These are phyloP conservation scores for Oropetium thomaeum DNA, from an alignment of 176 grass and related monocot genomes.

Conservation along the genomic window DNA sequence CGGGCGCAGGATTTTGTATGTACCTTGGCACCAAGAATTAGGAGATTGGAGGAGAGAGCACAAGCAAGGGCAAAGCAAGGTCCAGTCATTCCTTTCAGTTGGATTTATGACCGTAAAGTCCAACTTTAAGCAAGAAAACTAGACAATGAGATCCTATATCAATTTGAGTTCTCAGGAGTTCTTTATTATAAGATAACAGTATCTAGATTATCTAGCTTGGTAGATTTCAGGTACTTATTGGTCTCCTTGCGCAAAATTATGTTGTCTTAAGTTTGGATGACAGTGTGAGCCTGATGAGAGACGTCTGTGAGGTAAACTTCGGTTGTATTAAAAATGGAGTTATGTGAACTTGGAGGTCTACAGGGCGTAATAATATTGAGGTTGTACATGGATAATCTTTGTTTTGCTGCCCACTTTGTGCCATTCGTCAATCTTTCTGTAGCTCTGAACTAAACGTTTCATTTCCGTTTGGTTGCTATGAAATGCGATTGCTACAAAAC, in stretches of 20 bases:
- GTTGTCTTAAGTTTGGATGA: conserved; percentile 31
- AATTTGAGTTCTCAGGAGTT: neutral
- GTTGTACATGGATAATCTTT: conserved; percentile 28
- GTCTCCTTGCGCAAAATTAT: conserved; percentile 12
- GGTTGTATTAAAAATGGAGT: conserved; percentile 33
- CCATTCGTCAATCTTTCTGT: neutral
- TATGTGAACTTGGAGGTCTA: conserved; percentile 29
- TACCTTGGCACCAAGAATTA: conserved; percentile 58
- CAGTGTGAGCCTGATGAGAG: conserved; percentile 23
- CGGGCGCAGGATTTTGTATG: conserved; percentile 59
- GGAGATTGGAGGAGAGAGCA: conserved; percentile 58
- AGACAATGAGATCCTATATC: neutral
- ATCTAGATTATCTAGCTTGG: conserved; percentile 39
- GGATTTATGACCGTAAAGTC: conserved; percentile 58
- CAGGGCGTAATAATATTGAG: conserved; percentile 37
- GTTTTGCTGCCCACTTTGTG: neutral
- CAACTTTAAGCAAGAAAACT: conserved; percentile 41
- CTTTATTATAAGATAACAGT: conserved; percentile 28
- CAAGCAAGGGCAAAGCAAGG: conserved; percentile 51
- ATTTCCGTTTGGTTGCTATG: neutral
- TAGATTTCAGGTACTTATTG: conserved; percentile 27
- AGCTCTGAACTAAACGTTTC: neutral
- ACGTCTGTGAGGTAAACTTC: conserved; percentile 5
- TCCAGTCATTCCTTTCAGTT: conserved; percentile 54
- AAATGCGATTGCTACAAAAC: neutral